Conservation (phyloP, 2,329 filamentous ascomycete genomes). For the Calonectria ilicicola region DNA sequence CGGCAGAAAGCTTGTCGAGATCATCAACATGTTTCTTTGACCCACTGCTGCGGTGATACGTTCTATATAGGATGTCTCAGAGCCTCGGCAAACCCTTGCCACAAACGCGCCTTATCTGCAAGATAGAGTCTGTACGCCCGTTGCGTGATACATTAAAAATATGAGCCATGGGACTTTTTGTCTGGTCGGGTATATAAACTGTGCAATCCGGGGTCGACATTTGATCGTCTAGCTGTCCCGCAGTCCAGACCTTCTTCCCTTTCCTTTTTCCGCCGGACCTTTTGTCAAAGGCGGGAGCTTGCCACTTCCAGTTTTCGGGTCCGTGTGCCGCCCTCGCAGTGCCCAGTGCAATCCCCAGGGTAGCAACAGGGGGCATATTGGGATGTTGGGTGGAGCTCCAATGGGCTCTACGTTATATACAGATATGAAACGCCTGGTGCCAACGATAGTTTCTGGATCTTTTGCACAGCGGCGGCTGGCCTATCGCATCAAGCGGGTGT, state of each 20-base stretch:
- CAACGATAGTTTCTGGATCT: not conserved
- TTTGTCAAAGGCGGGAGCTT: not conserved
- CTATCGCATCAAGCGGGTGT: not conserved
- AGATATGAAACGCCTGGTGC: not conserved
- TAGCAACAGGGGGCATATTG: not conserved
- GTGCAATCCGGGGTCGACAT: not conserved
- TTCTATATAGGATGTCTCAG: not conserved
- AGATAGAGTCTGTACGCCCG: not conserved
- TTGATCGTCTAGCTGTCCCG: not conserved
- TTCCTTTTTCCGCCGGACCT: not conserved
- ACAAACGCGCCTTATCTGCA: not conserved
- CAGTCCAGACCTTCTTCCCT: not conserved
- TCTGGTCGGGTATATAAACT: not conserved
- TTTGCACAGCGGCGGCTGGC: not conserved
- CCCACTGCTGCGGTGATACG: not conserved
- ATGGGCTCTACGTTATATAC: not conserved
- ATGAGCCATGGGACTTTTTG: constrained; percentile 1
- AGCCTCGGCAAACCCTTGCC: not conserved
- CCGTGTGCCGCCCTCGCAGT: not conserved
- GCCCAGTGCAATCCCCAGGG: not conserved
- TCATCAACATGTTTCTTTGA: not conserved
- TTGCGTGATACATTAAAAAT: not conserved
- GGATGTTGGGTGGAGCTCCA: not conserved
- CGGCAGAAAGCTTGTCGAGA: not conserved
- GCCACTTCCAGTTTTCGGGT: not conserved